Base-by-base conservation (phyloP, 805 yeast species). In the Ogataea wickerhamii region DNA sequence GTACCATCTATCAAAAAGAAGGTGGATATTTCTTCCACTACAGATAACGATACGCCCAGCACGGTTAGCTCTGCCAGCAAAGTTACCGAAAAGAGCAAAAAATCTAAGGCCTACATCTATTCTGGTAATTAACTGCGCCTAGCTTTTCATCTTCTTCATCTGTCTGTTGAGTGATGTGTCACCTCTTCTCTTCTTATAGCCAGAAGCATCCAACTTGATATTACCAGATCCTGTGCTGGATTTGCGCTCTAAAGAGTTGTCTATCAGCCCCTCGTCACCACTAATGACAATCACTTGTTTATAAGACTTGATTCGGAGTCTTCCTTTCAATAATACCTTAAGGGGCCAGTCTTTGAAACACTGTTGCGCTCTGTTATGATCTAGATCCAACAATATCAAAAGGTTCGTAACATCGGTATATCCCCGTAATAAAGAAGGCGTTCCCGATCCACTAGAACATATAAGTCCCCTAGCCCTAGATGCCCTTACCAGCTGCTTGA, bases 401-500 rank as follows among this genome's bases (percentile, higher is more conserved):
- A 93, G 62, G 41, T 80, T 83, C 11, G 76, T 67, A 5, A 87
- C 72, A 52, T 93, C 96, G 31, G 73, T 67, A 26, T 78, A 75
- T 21, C 79, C 75, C 45, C 98, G 67, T n/a, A 78, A 63, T 29
- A 30, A 34, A 11, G 38, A 37, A 22, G 77, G 56, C 20, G 63
- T 56, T 3, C 51, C 41, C 0, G 93, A 86, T 2, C 96, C 97
- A 52, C 91, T 78, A 10, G 91, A 76, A 4, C 87, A 68, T 2
- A 93, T 70, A 13, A 93, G 55, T 0, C 97, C 97, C 29, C 87
- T 73, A 13, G 78, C 73, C 48, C 98, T 70, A 0, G 95, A 74
- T 10, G 95, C 87, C 45, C 98, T 65, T 8, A 87, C 71, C 12
- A 93, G 71, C 51, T 85, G 80, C 39, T 84, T 70, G 2, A 80